These are phyloP conservation scores for Lepidium africanum DNA, from an alignment of 345 rosid genomes.

Conservation along the genomic window DNA sequence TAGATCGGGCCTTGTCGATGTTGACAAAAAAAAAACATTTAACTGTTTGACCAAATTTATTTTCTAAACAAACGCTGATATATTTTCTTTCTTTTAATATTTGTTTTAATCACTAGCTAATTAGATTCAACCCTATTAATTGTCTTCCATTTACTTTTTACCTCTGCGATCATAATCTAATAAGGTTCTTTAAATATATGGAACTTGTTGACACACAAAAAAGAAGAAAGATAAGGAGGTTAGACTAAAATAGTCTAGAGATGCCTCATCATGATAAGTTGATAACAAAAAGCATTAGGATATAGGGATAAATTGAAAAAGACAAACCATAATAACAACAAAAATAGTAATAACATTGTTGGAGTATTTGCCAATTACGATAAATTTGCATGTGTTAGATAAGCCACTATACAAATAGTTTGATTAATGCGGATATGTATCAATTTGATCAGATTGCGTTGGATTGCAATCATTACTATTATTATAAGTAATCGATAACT, in stretches of 20 bases:
- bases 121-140: neutral
- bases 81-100: too few relatives aligned
- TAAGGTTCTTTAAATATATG: neutral
- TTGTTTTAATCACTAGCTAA: neutral
- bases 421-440: neutral
- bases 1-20: too few relatives aligned
- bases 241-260: neutral
- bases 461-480: neutral
- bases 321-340: neutral
- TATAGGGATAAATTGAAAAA: constrained; percentile 1
- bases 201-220: neutral
- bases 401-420: neutral
- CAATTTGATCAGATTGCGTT: neutral
- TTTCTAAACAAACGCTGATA: too few relatives aligned
- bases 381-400: neutral
- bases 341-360: neutral
- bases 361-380: neutral
- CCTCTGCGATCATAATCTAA: neutral
- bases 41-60: too few relatives aligned
- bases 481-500: neutral
- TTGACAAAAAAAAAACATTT: too few relatives aligned
- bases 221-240: neutral
- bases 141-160: neutral
- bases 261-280: constrained; percentile 20
- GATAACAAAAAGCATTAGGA: constrained; percentile 11